Evolutionary conservation across 306 rosid genomes (phyloP).

Genomic region (Begonia fuchsioides): DNA sequence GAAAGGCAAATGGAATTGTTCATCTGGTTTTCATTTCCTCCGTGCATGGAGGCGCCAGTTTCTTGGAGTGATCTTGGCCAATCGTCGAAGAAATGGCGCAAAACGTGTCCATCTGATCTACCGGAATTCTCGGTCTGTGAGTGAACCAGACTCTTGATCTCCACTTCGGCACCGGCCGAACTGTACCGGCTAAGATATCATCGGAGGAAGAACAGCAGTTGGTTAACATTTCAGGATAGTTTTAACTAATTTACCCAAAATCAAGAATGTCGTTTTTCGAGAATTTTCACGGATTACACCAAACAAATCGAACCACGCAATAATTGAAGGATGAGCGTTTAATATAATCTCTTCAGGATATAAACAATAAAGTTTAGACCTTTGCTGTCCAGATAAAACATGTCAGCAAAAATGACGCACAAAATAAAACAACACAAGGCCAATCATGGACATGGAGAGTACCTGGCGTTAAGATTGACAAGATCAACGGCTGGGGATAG

Average conservation of each 20-base stretch:
- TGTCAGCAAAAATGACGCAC: background rate
- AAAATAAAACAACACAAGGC: background rate
- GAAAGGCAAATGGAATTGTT: conserved; percentile 51
- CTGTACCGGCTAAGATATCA: conserved; percentile 15
- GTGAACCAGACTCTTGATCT: conserved; percentile 24
- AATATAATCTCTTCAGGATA: too few relatives aligned
- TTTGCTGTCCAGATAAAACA: background rate
- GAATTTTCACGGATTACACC: too few relatives aligned
- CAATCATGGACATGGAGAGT: background rate
- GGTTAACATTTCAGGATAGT: too few relatives aligned
- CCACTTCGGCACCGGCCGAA: conserved; percentile 22
- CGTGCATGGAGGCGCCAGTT: conserved; percentile 14
- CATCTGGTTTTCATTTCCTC: conserved; percentile 9
- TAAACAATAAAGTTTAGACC: background rate
- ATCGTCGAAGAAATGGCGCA: conserved; percentile 91
- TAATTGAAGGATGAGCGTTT: background rate
- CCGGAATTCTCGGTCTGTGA: conserved; percentile 21
- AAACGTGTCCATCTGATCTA: conserved; percentile 42
- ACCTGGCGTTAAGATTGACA: conserved; percentile 50
- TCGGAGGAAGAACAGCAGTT: too few relatives aligned
- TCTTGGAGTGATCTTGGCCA: conserved; percentile 73
- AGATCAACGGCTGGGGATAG: conserved; percentile 53
- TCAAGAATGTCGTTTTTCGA: too few relatives aligned
- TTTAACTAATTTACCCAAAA: too few relatives aligned
- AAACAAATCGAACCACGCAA: background rate